Evolutionary conservation across 1,284 basidiomycete genomes (phyloP).

Genomic region (Malassezia brasiliensis): DNA sequence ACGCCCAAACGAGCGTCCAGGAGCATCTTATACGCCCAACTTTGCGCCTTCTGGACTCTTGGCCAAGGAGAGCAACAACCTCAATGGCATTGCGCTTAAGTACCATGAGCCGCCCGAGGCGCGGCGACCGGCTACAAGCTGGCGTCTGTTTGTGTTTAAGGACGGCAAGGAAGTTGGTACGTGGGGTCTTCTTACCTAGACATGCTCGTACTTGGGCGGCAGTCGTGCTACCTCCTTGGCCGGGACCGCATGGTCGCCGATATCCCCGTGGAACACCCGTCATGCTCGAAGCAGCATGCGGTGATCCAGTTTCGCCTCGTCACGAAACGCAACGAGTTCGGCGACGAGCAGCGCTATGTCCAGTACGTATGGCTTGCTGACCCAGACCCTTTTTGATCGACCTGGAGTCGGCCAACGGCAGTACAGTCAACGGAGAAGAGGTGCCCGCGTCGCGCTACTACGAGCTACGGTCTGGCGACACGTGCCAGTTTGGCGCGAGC

Average conservation of each 20-base stretch:
- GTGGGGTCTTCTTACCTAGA: slow-evolving; percentile 45
- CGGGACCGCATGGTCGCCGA: slow-evolving; percentile 63
- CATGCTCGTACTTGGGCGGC: slow-evolving; percentile 52
- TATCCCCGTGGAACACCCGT: slow-evolving; percentile 84
- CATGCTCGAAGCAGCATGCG: slow-evolving; percentile 96
- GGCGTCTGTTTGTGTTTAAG: slow-evolving; percentile 96
- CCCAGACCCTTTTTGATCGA: slow-evolving; percentile 61
- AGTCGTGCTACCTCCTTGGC: slow-evolving; percentile 88
- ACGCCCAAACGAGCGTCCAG: slow-evolving; percentile 36
- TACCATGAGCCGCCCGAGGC: slow-evolving; percentile 99
- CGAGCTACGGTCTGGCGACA: slow-evolving; percentile 72
- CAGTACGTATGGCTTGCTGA: slow-evolving; percentile 17
- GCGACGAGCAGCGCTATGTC: slow-evolving; percentile 57
- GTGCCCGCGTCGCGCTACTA: slow-evolving; percentile 82
- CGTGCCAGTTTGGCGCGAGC: slow-evolving; percentile 38
- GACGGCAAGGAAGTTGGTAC: slow-evolving; percentile 79
- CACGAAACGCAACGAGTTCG: slow-evolving; percentile 76
- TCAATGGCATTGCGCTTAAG: slow-evolving; percentile 78
- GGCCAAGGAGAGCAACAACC: slow-evolving; percentile 63
- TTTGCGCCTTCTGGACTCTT: slow-evolving; percentile 78
- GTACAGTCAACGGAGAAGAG: slow-evolving; percentile 73
- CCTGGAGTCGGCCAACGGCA: slow-evolving; percentile 91
- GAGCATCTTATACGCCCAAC: slow-evolving; percentile 56
- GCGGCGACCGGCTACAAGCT: slow-evolving; percentile 73
- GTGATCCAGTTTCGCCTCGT: slow-evolving; percentile 87